phyloP scores from a whole-genome alignment of 805 yeast genomes.

The Kodamaea restingae region DNA sequence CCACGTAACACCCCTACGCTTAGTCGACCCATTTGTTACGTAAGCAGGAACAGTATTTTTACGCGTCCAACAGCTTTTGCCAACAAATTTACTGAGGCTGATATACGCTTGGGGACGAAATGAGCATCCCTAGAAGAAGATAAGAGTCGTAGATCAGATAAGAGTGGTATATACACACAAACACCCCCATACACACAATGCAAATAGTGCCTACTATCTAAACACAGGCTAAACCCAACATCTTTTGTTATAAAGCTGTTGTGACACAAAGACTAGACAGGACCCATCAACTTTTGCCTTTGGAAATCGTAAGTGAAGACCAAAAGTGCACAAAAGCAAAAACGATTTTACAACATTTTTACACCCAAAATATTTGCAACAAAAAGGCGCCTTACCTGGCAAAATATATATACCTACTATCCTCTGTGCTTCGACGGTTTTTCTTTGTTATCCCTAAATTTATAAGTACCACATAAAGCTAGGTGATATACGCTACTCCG shows the following conservation, averaged over 20 bases:
- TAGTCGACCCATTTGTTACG: no score
- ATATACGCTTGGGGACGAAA: no score
- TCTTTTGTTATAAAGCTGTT: not conserved
- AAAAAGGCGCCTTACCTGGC: conserved; percentile 4
- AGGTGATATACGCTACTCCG: not conserved
- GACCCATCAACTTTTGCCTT: conserved; percentile 5
- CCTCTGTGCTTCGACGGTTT: not conserved
- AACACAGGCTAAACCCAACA: no score
- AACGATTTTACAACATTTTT: not conserved
- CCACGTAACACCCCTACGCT: no score
- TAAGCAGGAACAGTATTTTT: conserved; percentile 1
- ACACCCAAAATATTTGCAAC: conserved; percentile 4
- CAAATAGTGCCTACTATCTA: no score
- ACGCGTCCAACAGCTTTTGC: conserved; percentile 7
- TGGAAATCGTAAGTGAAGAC: not conserved
- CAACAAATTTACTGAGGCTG: conserved; percentile 2
- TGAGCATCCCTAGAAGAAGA: no score
- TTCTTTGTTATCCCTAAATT: conserved; percentile 4
- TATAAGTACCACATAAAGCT: conserved; percentile 6
- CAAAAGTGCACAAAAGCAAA: not conserved
- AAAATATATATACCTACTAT: conserved; percentile 1
- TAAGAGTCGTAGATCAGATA: no score
- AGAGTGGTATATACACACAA: no score
- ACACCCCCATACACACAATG: no score
- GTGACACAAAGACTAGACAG: not conserved